Conservation (phyloP, 805 yeast genomes). For the Saturnispora quitensis region DNA sequence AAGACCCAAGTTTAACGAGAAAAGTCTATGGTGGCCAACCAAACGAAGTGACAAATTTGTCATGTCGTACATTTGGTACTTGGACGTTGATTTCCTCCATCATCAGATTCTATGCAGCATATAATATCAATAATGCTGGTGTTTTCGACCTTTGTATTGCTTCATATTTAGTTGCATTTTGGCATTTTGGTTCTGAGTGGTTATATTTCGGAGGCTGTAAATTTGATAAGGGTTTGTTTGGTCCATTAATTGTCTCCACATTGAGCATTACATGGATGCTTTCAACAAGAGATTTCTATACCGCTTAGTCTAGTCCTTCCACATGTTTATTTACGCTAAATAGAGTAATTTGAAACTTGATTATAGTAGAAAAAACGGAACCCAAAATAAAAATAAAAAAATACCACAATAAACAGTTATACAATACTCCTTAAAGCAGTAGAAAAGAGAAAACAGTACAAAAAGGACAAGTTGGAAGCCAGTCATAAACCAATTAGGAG, state of each 20-base stretch:
- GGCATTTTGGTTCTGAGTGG: slow-evolving; percentile 83
- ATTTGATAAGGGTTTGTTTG: slow-evolving; percentile 79
- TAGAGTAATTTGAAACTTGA: not conserved
- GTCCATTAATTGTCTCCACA: slow-evolving; percentile 79
- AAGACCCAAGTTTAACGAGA: slow-evolving; percentile 61
- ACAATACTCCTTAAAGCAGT: not conserved
- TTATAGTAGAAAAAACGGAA: not conserved
- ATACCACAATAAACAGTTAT: not conserved
- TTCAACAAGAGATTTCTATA: slow-evolving; percentile 55
- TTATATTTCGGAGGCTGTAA: slow-evolving; percentile 67
- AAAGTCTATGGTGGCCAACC: slow-evolving; percentile 68
- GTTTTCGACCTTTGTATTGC: slow-evolving; percentile 72
- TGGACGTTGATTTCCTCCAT: slow-evolving; percentile 89
- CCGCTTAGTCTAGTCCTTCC: slow-evolving; percentile 5
- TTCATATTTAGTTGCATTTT: slow-evolving; percentile 73
- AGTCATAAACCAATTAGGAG: not conserved
- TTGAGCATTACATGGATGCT: slow-evolving; percentile 77
- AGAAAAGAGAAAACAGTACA: not conserved
- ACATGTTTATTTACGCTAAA: not conserved
- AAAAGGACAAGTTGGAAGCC: not conserved
- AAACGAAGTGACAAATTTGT: slow-evolving; percentile 45
- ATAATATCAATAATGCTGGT: slow-evolving; percentile 55
- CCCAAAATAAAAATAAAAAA: not conserved
- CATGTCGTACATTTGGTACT: slow-evolving; percentile 97
- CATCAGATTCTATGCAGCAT: slow-evolving; percentile 82